These are phyloP conservation scores for Mycosarcoma maydis DNA, from an alignment of 1,284 basidiomycete genomes.

Conservation along the genomic window DNA sequence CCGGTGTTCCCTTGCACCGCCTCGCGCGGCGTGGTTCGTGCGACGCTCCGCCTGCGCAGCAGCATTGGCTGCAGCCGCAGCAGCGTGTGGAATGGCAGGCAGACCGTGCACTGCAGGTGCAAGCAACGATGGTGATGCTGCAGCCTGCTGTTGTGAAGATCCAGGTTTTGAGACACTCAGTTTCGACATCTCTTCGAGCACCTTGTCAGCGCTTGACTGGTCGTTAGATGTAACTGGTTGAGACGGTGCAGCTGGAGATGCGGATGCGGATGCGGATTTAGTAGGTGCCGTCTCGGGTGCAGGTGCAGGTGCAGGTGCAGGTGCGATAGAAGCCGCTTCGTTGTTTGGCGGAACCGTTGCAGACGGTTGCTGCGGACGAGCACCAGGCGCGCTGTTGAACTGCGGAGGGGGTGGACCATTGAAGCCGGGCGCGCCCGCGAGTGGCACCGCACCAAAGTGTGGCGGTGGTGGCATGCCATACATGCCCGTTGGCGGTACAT, in stretches of 20 bases:
- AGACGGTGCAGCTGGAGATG: neutral
- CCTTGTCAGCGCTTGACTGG: conserved; percentile 47
- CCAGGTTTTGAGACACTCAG: conserved; percentile 42
- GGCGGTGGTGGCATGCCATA: conserved; percentile 40
- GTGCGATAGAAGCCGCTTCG: conserved; percentile 10
- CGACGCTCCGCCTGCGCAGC: conserved; percentile 28
- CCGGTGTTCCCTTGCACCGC: neutral
- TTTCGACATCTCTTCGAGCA: conserved; percentile 55
- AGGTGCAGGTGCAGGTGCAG: conserved; percentile 13
- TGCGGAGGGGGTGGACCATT: conserved; percentile 41
- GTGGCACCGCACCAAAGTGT: conserved; percentile 14
- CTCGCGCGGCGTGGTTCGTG: neutral
- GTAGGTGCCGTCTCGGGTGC: conserved; percentile 3
- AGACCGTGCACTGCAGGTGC: conserved; percentile 32
- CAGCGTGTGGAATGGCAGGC: conserved; percentile 54
- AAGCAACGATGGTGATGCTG: conserved; percentile 28
- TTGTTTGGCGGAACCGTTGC: conserved; percentile 9
- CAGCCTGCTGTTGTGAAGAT: conserved; percentile 2
- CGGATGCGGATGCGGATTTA: conserved; percentile 20
- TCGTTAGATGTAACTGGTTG: conserved; percentile 11
- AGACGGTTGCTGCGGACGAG: conserved; percentile 16
- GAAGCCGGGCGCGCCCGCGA: conserved; percentile 22
- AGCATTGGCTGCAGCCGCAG: conserved; percentile 38
- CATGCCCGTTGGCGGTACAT: conserved; percentile 18
- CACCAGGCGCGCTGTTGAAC: conserved; percentile 31